Evolutionary conservation across 352 stramenopile species (phyloP).

Genomic region (Phytophthora lateralis): DNA sequence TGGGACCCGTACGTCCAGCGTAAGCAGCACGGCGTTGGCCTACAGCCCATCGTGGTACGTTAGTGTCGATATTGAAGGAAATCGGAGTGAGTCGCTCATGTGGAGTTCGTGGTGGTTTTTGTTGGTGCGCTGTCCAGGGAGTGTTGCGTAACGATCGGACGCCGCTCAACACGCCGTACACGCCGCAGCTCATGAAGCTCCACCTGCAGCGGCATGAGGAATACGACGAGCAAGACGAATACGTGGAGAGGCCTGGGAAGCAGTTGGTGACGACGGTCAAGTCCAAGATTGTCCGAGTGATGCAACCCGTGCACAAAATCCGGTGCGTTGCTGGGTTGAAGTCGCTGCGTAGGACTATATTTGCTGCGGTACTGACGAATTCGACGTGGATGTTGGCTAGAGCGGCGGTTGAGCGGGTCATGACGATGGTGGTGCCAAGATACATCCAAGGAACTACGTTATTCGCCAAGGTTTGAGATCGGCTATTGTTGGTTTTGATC

Average conservation of each 20-base stretch:
- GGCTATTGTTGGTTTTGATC: neutral
- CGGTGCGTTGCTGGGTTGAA: conserved; percentile 28
- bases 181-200: conserved; percentile 84
- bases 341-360: conserved; percentile 14
- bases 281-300: conserved; percentile 44
- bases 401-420: conserved; percentile 31
- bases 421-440: conserved; percentile 46
- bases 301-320: conserved; percentile 56
- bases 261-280: conserved; percentile 50
- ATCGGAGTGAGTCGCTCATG: neutral
- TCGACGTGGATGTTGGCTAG: conserved; percentile 26
- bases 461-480: conserved; percentile 42
- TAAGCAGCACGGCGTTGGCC: conserved; percentile 52
- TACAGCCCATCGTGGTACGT: conserved; percentile 53
- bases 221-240: conserved; percentile 45
- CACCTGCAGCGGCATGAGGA: conserved; percentile 72
- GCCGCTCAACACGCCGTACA: conserved; percentile 85
- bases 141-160: conserved; percentile 75
- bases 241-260: conserved; percentile 30
- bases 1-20: conserved; percentile 61
- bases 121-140: conserved; percentile 31
- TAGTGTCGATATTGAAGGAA: conserved; percentile 4
- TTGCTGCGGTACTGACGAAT: conserved; percentile 20
- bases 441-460: conserved; percentile 45
- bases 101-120: neutral